Conservation (phyloP, 768 basidiomycete genomes). For the Amanita pseudoporphyria region DNA sequence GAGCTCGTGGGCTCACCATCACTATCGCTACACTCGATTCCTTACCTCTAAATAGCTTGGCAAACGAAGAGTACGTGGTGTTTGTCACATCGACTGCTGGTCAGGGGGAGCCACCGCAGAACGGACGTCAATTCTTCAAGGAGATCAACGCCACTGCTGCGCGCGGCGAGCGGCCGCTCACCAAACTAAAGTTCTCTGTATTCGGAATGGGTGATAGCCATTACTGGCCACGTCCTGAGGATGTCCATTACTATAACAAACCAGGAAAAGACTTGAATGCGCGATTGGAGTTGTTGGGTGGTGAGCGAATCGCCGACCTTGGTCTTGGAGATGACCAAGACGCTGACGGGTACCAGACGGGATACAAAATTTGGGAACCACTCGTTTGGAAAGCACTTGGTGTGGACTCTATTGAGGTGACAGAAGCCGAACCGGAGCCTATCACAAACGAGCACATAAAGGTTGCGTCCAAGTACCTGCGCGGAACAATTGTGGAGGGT, state of each 20-base stretch:
- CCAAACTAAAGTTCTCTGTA: conserved; percentile 68
- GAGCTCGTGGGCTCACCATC: conserved; percentile 72
- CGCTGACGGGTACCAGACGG: conserved; percentile 91
- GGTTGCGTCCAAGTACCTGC: conserved; percentile 86
- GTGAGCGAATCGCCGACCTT: conserved; percentile 58
- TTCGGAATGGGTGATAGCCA: conserved; percentile 98
- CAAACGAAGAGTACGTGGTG: conserved; percentile 66
- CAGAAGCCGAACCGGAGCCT: conserved; percentile 89
- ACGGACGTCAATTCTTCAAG: conserved; percentile 87
- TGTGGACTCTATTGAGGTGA: conserved; percentile 80
- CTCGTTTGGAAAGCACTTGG: conserved; percentile 89
- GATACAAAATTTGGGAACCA: conserved; percentile 95
- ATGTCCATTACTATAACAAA: conserved; percentile 98
- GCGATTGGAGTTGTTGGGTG: conserved; percentile 72
- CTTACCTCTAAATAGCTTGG: conserved; percentile 62
- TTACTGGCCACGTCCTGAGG: conserved; percentile 97
- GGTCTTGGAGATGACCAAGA: conserved; percentile 97
- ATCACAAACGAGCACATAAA: conserved; percentile 99
- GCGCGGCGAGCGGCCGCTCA: conserved; percentile 48
- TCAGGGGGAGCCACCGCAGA: conserved; percentile 97
- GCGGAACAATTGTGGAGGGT: conserved; percentile 93
- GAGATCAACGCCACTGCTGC: conserved; percentile 58
- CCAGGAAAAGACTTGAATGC: conserved; percentile 84
- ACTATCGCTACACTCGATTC: conserved; percentile 76
- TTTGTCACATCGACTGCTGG: conserved; percentile 92